Conservation (phyloP, 1,284 basidiomycete genomes). For the Ustilago hordei region DNA sequence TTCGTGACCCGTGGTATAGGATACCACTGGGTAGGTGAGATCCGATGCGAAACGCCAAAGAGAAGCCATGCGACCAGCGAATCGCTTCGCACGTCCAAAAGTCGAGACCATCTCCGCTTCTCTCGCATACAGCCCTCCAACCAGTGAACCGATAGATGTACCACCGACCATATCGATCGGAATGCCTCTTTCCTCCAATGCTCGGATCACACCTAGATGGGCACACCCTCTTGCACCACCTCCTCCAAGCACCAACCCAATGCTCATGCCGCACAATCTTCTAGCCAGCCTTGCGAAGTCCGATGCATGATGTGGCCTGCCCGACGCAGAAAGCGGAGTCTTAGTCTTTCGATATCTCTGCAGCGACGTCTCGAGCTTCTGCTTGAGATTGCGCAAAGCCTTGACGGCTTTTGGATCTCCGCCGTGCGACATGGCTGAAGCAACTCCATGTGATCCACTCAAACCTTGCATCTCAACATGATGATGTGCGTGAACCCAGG, state of each 20-base stretch:
- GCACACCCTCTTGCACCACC: constrained; percentile 95
- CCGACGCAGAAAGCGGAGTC: constrained; percentile 70
- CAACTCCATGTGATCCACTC: constrained; percentile 67
- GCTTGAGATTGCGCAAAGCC: constrained; percentile 81
- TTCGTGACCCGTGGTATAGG: constrained; percentile 88
- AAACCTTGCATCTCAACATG: constrained; percentile 84
- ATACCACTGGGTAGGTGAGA: constrained; percentile 95
- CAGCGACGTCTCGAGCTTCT: constrained; percentile 87
- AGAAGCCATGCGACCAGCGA: constrained; percentile 89
- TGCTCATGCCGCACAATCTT: constrained; percentile 89
- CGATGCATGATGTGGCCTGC: constrained; percentile 79
- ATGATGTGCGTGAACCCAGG: constrained; percentile 92
- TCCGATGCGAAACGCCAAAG: constrained; percentile 95
- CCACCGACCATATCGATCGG: constrained; percentile 88
- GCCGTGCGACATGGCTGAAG: constrained; percentile 25
- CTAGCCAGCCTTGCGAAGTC: constrained; percentile 94
- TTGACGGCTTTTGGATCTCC: constrained; percentile 90
- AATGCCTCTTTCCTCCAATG: constrained; percentile 89
- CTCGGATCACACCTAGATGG: constrained; percentile 89
- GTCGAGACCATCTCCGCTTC: constrained; percentile 91
- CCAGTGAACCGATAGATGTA: constrained; percentile 87
- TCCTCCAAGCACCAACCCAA: constrained; percentile 93
- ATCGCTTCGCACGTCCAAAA: constrained; percentile 87
- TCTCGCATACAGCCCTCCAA: constrained; percentile 95
- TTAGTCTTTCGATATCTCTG: constrained; percentile 75